Evolutionary conservation across 2,329 filamentous ascomycete genomes (phyloP).

Genomic region (Monosporascus cannonballus): DNA sequence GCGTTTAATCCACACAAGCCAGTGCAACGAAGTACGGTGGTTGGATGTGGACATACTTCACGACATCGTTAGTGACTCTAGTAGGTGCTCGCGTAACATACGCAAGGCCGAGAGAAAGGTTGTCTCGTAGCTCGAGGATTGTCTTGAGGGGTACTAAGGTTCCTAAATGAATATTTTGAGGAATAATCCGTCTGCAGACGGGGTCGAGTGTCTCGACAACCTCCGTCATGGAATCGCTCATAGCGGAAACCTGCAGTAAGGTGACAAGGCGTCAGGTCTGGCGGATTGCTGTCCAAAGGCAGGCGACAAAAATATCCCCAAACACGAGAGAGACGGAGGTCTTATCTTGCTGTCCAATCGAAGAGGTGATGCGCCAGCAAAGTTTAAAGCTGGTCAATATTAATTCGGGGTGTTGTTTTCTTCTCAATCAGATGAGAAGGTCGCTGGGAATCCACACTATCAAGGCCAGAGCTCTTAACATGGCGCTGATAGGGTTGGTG

Average conservation of each 20-base stretch:
- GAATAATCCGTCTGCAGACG: constrained; percentile 26
- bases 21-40: constrained; percentile 4
- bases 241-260: constrained; percentile 26
- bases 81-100: constrained; percentile 68
- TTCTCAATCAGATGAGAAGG: not conserved
- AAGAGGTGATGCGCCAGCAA: not conserved
- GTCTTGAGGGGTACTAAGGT: constrained; percentile 58
- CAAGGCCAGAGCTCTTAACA: constrained; percentile 1
- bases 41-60: constrained; percentile 51
- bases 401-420: not conserved
- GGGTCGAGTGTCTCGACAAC: constrained; percentile 31
- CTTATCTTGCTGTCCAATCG: not conserved
- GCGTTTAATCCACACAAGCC: constrained; percentile 3
- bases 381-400: not conserved
- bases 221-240: constrained; percentile 31
- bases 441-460: not conserved
- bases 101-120: constrained; percentile 53
- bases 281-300: constrained; percentile 2
- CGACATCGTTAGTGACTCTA: constrained; percentile 64
- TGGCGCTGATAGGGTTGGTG: not conserved
- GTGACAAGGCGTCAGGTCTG: constrained; percentile 21
- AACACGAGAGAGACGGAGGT: not conserved
- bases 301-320: not conserved
- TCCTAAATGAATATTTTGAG: constrained; percentile 23
- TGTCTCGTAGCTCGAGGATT: constrained; percentile 55